phyloP scores from a whole-genome alignment of 345 rosid genomes.

The Eutrema japonicum region DNA sequence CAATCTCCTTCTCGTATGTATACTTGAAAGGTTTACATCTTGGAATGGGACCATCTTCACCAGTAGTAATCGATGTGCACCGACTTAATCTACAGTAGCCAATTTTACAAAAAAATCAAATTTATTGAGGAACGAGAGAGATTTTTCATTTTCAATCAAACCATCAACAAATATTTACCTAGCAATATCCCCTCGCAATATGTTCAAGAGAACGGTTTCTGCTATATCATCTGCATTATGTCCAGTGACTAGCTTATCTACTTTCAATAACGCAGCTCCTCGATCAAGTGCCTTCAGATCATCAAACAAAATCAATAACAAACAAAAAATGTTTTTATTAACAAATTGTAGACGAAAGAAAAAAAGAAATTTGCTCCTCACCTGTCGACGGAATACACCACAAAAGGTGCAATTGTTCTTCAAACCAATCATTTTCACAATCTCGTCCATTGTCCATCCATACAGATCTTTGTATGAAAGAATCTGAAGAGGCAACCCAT shows the following conservation, averaged over 20 bases:
- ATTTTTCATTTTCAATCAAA: background rate
- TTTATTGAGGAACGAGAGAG: background rate
- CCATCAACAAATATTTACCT: constrained; percentile 50
- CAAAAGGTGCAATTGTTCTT: constrained; percentile 97
- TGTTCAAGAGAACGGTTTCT: constrained; percentile 88
- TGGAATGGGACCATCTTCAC: constrained; percentile 97
- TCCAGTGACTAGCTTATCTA: constrained; percentile 89
- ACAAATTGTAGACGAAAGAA: background rate
- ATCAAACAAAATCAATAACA: background rate
- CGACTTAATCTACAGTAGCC: constrained; percentile 68
- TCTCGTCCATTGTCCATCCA: constrained; percentile 99
- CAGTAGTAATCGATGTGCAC: constrained; percentile 86
- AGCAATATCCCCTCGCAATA: constrained; percentile 91
- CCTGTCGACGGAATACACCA: constrained; percentile 97
- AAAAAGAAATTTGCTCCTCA: constrained; percentile 16
- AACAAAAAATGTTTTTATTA: background rate
- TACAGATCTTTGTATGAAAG: constrained; percentile 95
- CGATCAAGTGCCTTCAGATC: constrained; percentile 84
- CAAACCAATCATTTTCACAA: constrained; percentile 89
- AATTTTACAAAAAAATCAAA: background rate
- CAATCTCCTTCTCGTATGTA: constrained; percentile 96
- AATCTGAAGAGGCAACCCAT: constrained; percentile 83
- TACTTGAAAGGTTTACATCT: constrained; percentile 97
- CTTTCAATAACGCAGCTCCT: constrained; percentile 85
- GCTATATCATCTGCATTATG: constrained; percentile 99